A percentile compares a stretch with the other conserved stretches of the same genome.
Evolutionary conservation across 2,329 filamentous ascomycete genomes (phyloP).

Genomic region (Fusarium sp.): DNA sequence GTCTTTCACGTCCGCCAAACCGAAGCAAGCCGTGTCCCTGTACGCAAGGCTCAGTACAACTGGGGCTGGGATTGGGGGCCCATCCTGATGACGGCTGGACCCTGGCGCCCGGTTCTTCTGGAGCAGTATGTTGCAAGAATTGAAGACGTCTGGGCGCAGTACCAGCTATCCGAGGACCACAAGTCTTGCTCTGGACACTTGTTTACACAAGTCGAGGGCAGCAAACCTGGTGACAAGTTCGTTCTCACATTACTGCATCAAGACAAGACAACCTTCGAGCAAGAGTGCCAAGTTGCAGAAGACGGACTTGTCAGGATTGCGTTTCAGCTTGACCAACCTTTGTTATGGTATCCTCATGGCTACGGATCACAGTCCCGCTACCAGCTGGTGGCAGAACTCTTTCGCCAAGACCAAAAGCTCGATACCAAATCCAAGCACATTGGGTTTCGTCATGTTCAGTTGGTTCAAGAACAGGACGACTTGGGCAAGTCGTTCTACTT

Average conservation of each 20-base stretch:
- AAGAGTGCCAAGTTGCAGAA: not conserved
- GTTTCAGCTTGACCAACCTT: not conserved
- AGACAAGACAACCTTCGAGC: not conserved
- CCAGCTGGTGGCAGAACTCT: not conserved
- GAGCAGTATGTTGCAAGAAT: slow-evolving; percentile 72
- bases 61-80: slow-evolving; percentile 81
- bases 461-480: not conserved
- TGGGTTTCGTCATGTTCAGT: not conserved
- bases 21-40: slow-evolving; percentile 10
- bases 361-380: not conserved
- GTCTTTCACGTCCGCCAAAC: slow-evolving; percentile 12
- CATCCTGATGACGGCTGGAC: slow-evolving; percentile 68
- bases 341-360: not conserved
- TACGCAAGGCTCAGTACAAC: slow-evolving; percentile 73
- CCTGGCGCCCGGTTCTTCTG: slow-evolving; percentile 74
- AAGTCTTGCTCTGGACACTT: not conserved
- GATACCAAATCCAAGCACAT: not conserved
- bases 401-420: not conserved
- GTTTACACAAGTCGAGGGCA: not conserved
- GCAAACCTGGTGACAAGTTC: not conserved
- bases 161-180: not conserved
- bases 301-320: not conserved
- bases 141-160: slow-evolving; percentile 62
- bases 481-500: slow-evolving; percentile 71
- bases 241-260: not conserved